Percentiles rank a stretch among this genome's conserved stretches.
These are phyloP conservation scores for Neurospora sp. DNA, from an alignment of 495 filamentous ascomycete species.

Conservation along the genomic window DNA sequence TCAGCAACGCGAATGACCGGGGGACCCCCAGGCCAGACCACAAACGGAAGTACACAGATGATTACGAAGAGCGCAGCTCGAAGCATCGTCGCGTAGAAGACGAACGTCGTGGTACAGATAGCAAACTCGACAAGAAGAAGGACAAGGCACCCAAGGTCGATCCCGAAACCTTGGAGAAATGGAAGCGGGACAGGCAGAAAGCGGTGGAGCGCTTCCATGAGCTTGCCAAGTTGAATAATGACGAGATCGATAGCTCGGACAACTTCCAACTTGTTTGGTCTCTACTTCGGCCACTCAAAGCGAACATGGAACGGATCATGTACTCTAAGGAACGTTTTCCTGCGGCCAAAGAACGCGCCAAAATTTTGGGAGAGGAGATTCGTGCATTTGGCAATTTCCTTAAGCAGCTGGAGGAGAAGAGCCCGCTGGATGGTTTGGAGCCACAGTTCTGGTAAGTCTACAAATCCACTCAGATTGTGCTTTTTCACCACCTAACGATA, in stretches of 20 bases:
- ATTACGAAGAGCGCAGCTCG: constrained; percentile 24
- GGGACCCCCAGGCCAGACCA: constrained; percentile 33
- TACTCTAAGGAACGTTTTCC: constrained; percentile 33
- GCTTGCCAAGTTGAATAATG: constrained; percentile 20
- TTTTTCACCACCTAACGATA: constrained; percentile 7
- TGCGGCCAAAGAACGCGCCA: constrained; percentile 34
- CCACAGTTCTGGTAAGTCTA: constrained; percentile 36
- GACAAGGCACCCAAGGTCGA: constrained; percentile 22
- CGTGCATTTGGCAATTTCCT: constrained; percentile 37
- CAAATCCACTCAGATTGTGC: neutral
- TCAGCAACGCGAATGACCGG: constrained; percentile 35
- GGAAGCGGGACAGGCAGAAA: constrained; percentile 22
- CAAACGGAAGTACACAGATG: constrained; percentile 35
- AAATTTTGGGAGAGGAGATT: constrained; percentile 36
- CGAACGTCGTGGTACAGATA: constrained; percentile 12
- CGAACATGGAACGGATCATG: constrained; percentile 33
- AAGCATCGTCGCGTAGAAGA: constrained; percentile 27
- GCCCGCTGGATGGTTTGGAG: constrained; percentile 29
- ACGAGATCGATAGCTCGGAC: constrained; percentile 23
- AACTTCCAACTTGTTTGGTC: constrained; percentile 32
- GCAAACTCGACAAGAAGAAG: constrained; percentile 23
- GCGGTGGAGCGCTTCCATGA: constrained; percentile 26
- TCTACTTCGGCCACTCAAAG: constrained; percentile 33
- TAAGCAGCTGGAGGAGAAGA: constrained; percentile 26
- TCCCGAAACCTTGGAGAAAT: constrained; percentile 23